A percentile compares a stretch with the other conserved stretches of the same genome.
phyloP scores from a whole-genome alignment of 2,329 filamentous ascomycete genomes.

The Coleophoma cylindrospora region DNA sequence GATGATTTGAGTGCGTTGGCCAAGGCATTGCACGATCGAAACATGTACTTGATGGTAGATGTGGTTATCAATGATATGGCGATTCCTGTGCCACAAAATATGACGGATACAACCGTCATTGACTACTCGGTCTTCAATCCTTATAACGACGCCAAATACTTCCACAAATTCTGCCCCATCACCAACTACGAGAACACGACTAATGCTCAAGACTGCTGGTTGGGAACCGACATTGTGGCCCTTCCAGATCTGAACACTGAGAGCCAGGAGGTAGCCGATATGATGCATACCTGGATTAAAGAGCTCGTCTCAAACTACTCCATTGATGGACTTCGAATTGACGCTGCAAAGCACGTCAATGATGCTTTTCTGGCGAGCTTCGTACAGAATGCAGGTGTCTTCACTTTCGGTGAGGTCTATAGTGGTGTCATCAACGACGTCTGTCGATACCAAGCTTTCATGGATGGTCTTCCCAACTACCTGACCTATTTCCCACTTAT shows the following conservation, averaged over 20 bases:
- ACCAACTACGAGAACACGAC: slow-evolving; percentile 48
- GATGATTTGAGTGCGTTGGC: slow-evolving; percentile 53
- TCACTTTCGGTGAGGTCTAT: slow-evolving; percentile 33
- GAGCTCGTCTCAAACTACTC: slow-evolving; percentile 36
- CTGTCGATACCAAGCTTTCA: slow-evolving; percentile 37
- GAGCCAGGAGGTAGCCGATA: slow-evolving; percentile 29
- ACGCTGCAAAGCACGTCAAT: slow-evolving; percentile 35
- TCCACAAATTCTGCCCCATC: slow-evolving; percentile 53
- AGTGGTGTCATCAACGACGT: slow-evolving; percentile 31
- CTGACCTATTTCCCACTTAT: slow-evolving; percentile 24
- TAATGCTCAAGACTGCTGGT: slow-evolving; percentile 38
- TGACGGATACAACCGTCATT: slow-evolving; percentile 27
- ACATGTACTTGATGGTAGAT: slow-evolving; percentile 58
- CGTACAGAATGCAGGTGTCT: slow-evolving; percentile 27
- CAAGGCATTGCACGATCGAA: slow-evolving; percentile 44
- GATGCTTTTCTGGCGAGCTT: slow-evolving; percentile 33
- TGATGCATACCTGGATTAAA: slow-evolving; percentile 33
- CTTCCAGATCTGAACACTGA: slow-evolving; percentile 42
- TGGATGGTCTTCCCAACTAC: slow-evolving; percentile 42
- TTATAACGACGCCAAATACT: slow-evolving; percentile 53
- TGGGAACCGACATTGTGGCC: slow-evolving; percentile 40
- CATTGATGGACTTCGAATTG: slow-evolving; percentile 35
- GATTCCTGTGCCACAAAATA: slow-evolving; percentile 40
- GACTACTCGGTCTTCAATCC: slow-evolving; percentile 48
- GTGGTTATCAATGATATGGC: slow-evolving; percentile 53